These are phyloP conservation scores for Mycena filopes DNA, from an alignment of 768 basidiomycete species.

Conservation along the genomic window DNA sequence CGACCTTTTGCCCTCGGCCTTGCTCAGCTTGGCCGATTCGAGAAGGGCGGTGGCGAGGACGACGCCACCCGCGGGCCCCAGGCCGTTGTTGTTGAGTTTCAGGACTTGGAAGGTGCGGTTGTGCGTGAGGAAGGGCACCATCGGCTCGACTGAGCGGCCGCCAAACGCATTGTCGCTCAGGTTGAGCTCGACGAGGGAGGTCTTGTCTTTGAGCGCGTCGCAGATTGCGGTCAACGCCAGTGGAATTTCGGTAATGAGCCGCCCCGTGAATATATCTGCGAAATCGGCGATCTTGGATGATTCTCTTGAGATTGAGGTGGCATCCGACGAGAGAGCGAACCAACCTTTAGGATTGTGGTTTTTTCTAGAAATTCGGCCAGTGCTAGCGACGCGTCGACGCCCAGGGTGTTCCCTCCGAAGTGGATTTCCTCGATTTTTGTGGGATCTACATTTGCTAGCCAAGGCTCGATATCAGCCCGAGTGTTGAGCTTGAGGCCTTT, in stretches of 20 bases:
- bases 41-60: slow-evolving; percentile 87
- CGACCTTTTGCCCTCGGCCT: slow-evolving; percentile 73
- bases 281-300: slow-evolving; percentile 86
- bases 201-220: slow-evolving; percentile 83
- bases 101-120: slow-evolving; percentile 87
- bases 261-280: slow-evolving; percentile 97
- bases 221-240: slow-evolving; percentile 89
- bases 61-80: slow-evolving; percentile 89
- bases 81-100: slow-evolving; percentile 95
- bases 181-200: slow-evolving; percentile 86
- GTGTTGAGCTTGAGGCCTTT: slow-evolving; percentile 85
- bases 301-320: slow-evolving; percentile 10
- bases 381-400: slow-evolving; percentile 88
- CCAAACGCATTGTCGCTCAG: slow-evolving; percentile 98
- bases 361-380: slow-evolving; percentile 82
- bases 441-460: slow-evolving; percentile 73
- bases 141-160: slow-evolving; percentile 92
- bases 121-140: slow-evolving; percentile 87
- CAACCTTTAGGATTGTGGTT: slow-evolving; percentile 76
- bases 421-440: slow-evolving; percentile 85
- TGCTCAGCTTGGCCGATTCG: slow-evolving; percentile 76
- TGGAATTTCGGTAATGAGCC: slow-evolving; percentile 95
- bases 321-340: slow-evolving; percentile 32
- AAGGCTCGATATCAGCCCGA: slow-evolving; percentile 78
- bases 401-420: slow-evolving; percentile 93